Evolutionary conservation across 805 yeast species (phyloP), one percentile per base, ranked within the genome.

Genomic region (Cyberlindnera mrakii): DNA sequence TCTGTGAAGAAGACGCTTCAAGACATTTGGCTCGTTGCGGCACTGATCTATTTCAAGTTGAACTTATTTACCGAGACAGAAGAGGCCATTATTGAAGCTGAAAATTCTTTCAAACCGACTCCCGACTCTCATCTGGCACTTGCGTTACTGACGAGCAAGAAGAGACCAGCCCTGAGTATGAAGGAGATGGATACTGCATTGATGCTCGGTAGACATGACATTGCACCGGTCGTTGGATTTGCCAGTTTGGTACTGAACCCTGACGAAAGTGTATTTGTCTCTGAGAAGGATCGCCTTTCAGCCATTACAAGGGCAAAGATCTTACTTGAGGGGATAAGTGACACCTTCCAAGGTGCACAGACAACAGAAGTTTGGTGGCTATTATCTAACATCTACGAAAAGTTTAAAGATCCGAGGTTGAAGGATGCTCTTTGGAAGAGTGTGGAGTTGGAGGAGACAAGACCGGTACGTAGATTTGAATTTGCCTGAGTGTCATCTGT

Each of bases 11-110:
- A 52, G 19, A 54, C 78, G 9, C 57, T 80, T 37, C 87, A 81
- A 52, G 69, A 70, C 30, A 55, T 86, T 19, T 89, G 96, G 96
- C 59, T 89, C 39, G 77, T 88, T 76, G 72, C 86, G 0, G 72
- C 88, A 0, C 71, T 73, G 31, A 64, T 87, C 23, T 88, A 86
- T 57, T 65, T 75, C 52, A 74, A 75, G 45, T 70, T 75, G 6
- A 80, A 75, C 1, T 60, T 75, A 33, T 49, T 65, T 1, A 71
- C 66, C 3, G 95, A 87, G 41, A 78, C 90, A 1, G 80, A 79
- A 52, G 79, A 75, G 45, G 82, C 95, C 37, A 71, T 88, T 5
- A 70, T 73, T 7, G 96, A 88, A 60, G 87, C 95, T 1, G 82
- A 75, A 44, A 61, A 68, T 2, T 67, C 72, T 3, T 64, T 55